Evolutionary conservation across 331 rosid genomes (phyloP).

Genomic region (Rhamnella rubrinervis): DNA sequence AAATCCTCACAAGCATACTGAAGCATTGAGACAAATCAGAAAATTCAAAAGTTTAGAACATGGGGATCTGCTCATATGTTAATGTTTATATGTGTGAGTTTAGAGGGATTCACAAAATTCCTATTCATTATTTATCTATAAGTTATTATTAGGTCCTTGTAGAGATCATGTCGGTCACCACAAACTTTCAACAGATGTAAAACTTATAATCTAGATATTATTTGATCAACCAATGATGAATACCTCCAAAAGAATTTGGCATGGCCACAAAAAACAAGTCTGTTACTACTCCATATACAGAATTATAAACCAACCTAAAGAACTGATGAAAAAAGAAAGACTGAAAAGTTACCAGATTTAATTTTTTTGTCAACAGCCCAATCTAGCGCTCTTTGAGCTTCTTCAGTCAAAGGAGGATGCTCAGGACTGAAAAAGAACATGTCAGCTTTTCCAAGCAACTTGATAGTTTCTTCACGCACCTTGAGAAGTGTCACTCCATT

Average conservation of each 20-base stretch:
- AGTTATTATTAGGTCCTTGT: too few relatives aligned
- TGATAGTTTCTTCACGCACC: slow-evolving; percentile 66
- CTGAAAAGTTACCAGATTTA: slow-evolving; percentile 47
- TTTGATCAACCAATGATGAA: neutral
- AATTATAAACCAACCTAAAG: neutral
- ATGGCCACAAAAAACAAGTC: neutral
- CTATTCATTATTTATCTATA: too few relatives aligned
- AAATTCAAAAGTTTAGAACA: too few relatives aligned
- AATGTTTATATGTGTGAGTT: too few relatives aligned
- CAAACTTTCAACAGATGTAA: too few relatives aligned
- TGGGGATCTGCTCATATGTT: too few relatives aligned
- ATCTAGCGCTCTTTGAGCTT: slow-evolving; percentile 72
- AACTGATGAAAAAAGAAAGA: neutral
- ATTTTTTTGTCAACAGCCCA: slow-evolving; percentile 62
- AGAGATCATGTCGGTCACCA: too few relatives aligned
- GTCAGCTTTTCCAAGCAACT: slow-evolving; percentile 54
- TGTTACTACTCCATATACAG: neutral
- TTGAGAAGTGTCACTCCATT: slow-evolving; percentile 58
- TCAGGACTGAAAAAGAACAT: slow-evolving; percentile 42
- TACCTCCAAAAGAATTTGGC: neutral
- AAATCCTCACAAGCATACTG: too few relatives aligned
- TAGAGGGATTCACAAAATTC: too few relatives aligned
- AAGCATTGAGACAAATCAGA: too few relatives aligned
- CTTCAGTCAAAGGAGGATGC: slow-evolving; percentile 67
- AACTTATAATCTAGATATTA: too few relatives aligned